Base-by-base conservation (phyloP, 768 basidiomycete species). In the Kwoniella pini region DNA sequence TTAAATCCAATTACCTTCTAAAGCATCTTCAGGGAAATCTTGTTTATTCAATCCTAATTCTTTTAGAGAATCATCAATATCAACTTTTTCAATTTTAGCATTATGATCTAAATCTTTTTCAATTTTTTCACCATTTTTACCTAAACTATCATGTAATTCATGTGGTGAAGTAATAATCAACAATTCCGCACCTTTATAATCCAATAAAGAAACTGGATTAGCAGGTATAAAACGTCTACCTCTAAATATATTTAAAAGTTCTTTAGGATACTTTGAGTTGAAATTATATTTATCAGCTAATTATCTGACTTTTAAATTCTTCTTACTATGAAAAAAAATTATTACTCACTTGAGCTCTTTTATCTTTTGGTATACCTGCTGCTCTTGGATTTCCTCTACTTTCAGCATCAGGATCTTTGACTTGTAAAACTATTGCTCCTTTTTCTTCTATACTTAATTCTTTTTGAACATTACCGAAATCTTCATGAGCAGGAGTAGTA, bases 1-100 rank as follows among this genome's bases (percentile, higher is more conserved):
- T 64, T 51, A 75, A 10, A 69, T 69, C 74, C 74, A 75, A 19
- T 53, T 63, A 17, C 74, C 74, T 39, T 75, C 71, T 38, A 75
- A 48, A 26, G 74, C 74, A 46, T 72, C 71, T 26, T 69, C 63
- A 48, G 70, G 67, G 22, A 63, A 64, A 26, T 72, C 74, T 40
- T 48, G 50, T 45, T 75, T 67, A 52, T 60, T 69, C 67, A 75
- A 56, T 0, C 74, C 71, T 13, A 75, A 57, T 60, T 75, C 74
- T 44, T 72, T 72, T 51, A 75, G n/a, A 26, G 74, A 69, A 9
- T 54, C 69, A 26, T 71, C 63, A 6, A 70, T 55, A 33, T 55
- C 56, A 11, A 63, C 71, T 33, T 46, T 44, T 26, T 75, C 74
- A 10, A 39, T 40, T 33, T 57, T 64, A 3, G 71, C 67, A 36